Evolutionary conservation across 108 stramenopile genomes (phyloP).

Genomic region (Cyclotella atomus): DNA sequence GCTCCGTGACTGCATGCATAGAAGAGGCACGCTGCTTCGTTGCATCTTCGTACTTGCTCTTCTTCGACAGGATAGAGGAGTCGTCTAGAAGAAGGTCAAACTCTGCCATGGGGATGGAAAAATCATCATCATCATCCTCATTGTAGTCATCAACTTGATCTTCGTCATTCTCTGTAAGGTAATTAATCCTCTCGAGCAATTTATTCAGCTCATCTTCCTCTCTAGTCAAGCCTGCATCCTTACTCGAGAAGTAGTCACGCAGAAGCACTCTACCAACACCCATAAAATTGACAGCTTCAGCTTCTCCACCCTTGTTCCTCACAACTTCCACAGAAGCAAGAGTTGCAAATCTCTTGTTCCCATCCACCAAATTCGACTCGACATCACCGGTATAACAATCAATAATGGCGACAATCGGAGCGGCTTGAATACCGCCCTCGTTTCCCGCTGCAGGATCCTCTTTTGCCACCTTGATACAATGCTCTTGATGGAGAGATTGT

Average conservation of each 20-base stretch:
- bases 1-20: constrained; percentile 58
- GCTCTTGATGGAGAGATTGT: constrained; percentile 20
- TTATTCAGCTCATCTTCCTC: constrained; percentile 37
- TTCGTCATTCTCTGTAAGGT: constrained; percentile 14
- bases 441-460: background rate
- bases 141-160: too few relatives aligned
- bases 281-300: constrained; percentile 55
- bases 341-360: constrained; percentile 48
- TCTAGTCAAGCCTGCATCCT: constrained; percentile 10
- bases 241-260: constrained; percentile 44
- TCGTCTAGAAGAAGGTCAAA: constrained; percentile 58
- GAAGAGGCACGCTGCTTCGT: too few relatives aligned
- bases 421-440: constrained; percentile 47
- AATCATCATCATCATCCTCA: constrained; percentile 7
- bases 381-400: constrained; percentile 40
- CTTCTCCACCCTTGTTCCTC: constrained; percentile 19
- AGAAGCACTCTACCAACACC: constrained; percentile 66
- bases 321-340: constrained; percentile 67
- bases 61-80: constrained; percentile 7
- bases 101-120: constrained; percentile 62
- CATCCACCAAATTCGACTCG: background rate
- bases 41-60: constrained; percentile 22
- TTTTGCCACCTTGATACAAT: constrained; percentile 3
- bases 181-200: constrained; percentile 9
- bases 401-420: constrained; percentile 64